These are phyloP conservation scores for Nicotiana rustica DNA, from an alignment of 305 asterid species.

Conservation along the genomic window DNA sequence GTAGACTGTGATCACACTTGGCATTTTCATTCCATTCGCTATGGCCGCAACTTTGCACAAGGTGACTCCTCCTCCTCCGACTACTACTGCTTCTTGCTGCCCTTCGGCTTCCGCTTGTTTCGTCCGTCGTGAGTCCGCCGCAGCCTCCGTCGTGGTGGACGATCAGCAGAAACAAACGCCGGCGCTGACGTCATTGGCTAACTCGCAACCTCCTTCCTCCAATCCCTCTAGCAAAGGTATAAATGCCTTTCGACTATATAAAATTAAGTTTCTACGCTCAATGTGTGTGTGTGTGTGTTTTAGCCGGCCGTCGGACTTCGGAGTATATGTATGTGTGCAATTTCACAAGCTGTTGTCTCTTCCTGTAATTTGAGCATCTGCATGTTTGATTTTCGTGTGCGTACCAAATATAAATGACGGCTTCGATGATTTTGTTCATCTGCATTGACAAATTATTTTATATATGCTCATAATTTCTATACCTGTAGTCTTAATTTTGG, in stretches of 20 bases:
- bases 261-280: background rate
- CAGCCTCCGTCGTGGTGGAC: conserved; percentile 49
- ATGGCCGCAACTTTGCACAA: conserved; percentile 31
- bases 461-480: background rate
- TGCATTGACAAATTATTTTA: conserved; percentile 11
- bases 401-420: background rate
- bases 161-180: conserved; percentile 56
- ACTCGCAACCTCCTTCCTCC: conserved; percentile 60
- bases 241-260: conserved; percentile 17
- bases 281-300: background rate
- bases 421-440: background rate
- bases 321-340: background rate
- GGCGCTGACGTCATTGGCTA: conserved; percentile 48
- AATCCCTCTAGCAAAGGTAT: conserved; percentile 66
- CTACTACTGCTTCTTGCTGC: background rate
- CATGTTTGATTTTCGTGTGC: background rate
- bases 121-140: conserved; percentile 59
- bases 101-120: conserved; percentile 43
- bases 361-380: background rate
- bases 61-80: background rate
- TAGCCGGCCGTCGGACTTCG: background rate
- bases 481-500: background rate
- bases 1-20: background rate
- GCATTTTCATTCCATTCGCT: background rate
- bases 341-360: background rate